Evolutionary conservation across 768 basidiomycete species (phyloP).

Genomic region (Mycena indigotica): DNA sequence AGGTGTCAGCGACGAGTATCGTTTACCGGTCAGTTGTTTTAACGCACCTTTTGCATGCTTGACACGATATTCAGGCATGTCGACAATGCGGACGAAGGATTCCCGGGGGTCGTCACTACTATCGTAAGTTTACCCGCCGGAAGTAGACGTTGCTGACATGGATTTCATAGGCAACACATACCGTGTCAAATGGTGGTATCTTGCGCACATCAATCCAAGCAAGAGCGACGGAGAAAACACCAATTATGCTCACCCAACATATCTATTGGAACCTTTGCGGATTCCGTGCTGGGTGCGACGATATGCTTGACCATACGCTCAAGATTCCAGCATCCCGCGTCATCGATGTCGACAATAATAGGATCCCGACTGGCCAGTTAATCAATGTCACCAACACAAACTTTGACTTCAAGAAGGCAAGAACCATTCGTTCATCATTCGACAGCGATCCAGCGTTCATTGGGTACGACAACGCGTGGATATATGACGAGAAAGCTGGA

Average conservation of each 20-base stretch:
- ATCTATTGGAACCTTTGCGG: conserved; percentile 61
- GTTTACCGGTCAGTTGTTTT: conserved; percentile 36
- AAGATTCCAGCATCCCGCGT: conserved; percentile 31
- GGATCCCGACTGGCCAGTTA: conserved; percentile 35
- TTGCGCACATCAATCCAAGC: conserved; percentile 48
- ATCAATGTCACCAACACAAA: conserved; percentile 31
- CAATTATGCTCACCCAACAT: conserved; percentile 60
- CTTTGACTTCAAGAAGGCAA: conserved; percentile 44
- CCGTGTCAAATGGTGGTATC: conserved; percentile 45
- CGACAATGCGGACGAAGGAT: conserved; percentile 56
- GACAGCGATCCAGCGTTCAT: conserved; percentile 39
- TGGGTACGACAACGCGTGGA: conserved; percentile 54
- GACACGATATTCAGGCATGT: conserved; percentile 36
- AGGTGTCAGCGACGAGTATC: conserved; percentile 46
- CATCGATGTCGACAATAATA: conserved; percentile 38
- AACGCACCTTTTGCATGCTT: background rate
- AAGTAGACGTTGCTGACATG: background rate
- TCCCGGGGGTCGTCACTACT: conserved; percentile 50
- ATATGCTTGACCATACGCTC: conserved; percentile 12
- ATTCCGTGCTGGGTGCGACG: conserved; percentile 43
- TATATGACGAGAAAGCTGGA: conserved; percentile 42
- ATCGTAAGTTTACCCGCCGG: conserved; percentile 29
- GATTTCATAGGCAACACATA: conserved; percentile 46
- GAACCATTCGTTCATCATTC: conserved; percentile 34
- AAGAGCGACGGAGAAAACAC: conserved; percentile 52